A percentile compares a stretch with the other conserved stretches of the same genome.
phyloP scores from a whole-genome alignment of 805 yeast genomes.

The Kuraishia cidri region DNA sequence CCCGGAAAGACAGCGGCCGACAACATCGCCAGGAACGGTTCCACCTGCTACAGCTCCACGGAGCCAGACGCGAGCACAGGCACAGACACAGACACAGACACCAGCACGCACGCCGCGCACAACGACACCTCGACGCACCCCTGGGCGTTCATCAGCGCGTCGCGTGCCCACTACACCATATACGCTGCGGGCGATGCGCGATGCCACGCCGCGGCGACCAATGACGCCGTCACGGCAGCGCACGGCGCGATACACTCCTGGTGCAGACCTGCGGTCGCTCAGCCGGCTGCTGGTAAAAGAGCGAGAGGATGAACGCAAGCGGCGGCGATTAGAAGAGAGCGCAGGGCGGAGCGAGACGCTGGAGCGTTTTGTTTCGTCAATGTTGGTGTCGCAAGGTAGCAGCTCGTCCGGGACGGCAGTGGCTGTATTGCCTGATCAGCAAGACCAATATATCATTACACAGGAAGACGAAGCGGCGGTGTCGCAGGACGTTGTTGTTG shows the following conservation, averaged over 20 bases:
- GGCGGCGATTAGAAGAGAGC: neutral
- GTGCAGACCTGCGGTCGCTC: constrained; percentile 17
- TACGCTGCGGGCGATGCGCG: constrained; percentile 18
- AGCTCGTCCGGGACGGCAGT: too few relatives aligned
- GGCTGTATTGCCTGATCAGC: too few relatives aligned
- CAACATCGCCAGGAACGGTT: too few relatives aligned
- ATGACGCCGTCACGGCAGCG: constrained; percentile 1
- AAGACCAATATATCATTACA: too few relatives aligned
- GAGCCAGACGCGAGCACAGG: too few relatives aligned
- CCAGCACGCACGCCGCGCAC: too few relatives aligned
- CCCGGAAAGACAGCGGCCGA: too few relatives aligned
- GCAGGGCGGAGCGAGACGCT: neutral
- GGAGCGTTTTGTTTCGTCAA: too few relatives aligned
- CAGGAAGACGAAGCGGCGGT: neutral
- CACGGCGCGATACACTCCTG: constrained; percentile 17
- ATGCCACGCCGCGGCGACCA: constrained; percentile 15
- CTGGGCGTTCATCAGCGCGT: constrained; percentile 15
- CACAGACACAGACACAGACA: too few relatives aligned
- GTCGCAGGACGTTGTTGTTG: constrained; percentile 5
- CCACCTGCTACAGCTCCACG: too few relatives aligned
- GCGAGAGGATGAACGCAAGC: constrained; percentile 10
- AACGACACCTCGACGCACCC: too few relatives aligned
- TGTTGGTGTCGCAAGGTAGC: too few relatives aligned
- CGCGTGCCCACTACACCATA: constrained; percentile 20
- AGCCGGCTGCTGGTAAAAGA: constrained; percentile 19